These are phyloP conservation scores for Trametes gibbosa DNA, from an alignment of 768 basidiomycete species.

Conservation along the genomic window DNA sequence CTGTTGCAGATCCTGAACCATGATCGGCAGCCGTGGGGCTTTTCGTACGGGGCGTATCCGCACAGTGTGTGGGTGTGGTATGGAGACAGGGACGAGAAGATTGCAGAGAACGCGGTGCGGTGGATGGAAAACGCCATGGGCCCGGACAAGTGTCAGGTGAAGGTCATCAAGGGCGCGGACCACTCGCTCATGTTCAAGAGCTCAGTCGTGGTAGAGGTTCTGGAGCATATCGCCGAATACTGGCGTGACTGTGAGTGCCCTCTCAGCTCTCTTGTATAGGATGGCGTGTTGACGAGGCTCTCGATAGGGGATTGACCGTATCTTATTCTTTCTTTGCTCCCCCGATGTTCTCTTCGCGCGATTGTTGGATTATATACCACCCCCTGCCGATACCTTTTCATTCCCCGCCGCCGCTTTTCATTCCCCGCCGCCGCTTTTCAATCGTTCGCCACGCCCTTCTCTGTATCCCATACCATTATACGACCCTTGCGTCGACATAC, in stretches of 20 bases:
- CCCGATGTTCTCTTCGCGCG: slow-evolving; percentile 19
- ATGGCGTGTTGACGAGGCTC: not conserved
- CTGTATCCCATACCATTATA: slow-evolving; percentile 24
- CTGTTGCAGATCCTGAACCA: slow-evolving; percentile 90
- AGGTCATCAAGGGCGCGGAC: slow-evolving; percentile 84
- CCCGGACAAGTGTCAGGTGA: slow-evolving; percentile 68
- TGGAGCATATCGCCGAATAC: slow-evolving; percentile 63
- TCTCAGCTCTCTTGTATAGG: not conserved
- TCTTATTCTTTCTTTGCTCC: slow-evolving; percentile 17
- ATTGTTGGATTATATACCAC: slow-evolving; percentile 34
- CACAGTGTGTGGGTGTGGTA: slow-evolving; percentile 86
- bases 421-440: slow-evolving; percentile 7
- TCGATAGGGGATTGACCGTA: slow-evolving; percentile 14
- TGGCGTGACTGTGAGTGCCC: slow-evolving; percentile 30
- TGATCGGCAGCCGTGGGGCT: slow-evolving; percentile 86
- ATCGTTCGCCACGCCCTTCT: slow-evolving; percentile 5
- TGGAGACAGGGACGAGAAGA: slow-evolving; percentile 91
- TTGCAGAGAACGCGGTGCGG: slow-evolving; percentile 83
- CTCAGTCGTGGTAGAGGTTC: slow-evolving; percentile 79
- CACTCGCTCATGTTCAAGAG: slow-evolving; percentile 94
- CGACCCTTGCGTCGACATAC: slow-evolving; percentile 10
- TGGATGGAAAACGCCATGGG: slow-evolving; percentile 92
- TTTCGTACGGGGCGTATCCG: slow-evolving; percentile 78
- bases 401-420: slow-evolving; percentile 9
- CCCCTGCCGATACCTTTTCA: slow-evolving; percentile 19